A percentile compares a stretch with the other conserved stretches of the same genome.
phyloP scores from a whole-genome alignment of 208 protist genomes.

The Trypanosoma vivax region DNA sequence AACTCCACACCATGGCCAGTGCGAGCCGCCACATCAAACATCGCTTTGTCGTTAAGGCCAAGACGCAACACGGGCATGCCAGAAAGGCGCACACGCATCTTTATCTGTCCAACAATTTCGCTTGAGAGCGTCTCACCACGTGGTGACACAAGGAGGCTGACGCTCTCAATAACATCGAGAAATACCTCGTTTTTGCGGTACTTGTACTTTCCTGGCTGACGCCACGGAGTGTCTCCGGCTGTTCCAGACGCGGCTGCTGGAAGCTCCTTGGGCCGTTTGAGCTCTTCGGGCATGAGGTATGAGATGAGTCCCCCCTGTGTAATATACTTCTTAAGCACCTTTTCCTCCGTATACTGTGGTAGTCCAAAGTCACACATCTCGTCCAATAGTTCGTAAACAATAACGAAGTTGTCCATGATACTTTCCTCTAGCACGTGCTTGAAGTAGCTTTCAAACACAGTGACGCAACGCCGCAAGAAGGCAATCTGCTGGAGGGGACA shows the following conservation, averaged over 20 bases:
- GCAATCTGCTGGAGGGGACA: constrained; percentile 92
- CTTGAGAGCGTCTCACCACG: constrained; percentile 92
- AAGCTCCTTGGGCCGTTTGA: constrained; percentile 39
- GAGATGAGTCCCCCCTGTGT: constrained; percentile 81
- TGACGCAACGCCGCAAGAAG: constrained; percentile 91
- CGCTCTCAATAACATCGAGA: constrained; percentile 97
- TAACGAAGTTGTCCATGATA: constrained; percentile 96
- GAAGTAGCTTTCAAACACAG: constrained; percentile 94
- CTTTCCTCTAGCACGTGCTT: constrained; percentile 93
- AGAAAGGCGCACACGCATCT: constrained; percentile 94
- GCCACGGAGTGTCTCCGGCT: constrained; percentile 93
- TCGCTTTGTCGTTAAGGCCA: constrained; percentile 96
- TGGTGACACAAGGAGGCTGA: constrained; percentile 94
- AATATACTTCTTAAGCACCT: constrained; percentile 96
- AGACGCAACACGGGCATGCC: constrained; percentile 98
- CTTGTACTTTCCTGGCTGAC: constrained; percentile 92
- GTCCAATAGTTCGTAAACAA: constrained; percentile 99
- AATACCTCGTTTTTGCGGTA: constrained; percentile 98
- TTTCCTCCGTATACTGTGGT: constrained; percentile 95
- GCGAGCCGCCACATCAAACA: constrained; percentile 51
- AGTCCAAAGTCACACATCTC: constrained; percentile 99
- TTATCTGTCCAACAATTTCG: constrained; percentile 92
- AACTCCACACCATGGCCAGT: constrained; percentile 60
- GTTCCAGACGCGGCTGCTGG: constrained; percentile 87
- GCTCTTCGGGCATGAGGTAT: constrained; percentile 28